Base-by-base conservation (phyloP, 2,329 filamentous ascomycete species). In the Nannizziopsis barbatae region DNA sequence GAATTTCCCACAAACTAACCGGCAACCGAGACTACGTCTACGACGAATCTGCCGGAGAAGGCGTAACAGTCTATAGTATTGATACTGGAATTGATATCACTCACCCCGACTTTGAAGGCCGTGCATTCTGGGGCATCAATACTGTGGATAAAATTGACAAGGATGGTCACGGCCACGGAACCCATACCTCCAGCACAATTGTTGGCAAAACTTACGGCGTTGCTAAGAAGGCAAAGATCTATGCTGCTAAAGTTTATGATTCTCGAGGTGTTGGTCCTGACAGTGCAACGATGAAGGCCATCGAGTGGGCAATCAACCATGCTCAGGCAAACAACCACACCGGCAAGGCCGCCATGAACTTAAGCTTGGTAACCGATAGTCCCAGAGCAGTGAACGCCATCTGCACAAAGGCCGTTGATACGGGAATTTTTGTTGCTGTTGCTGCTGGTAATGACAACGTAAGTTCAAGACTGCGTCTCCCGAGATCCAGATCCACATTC, bases 161-260 rank as follows among this genome's bases (percentile, higher is more conserved):
- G 15, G 54, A 59, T 38, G 56, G 55, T 12, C 58, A 63, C 45
- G 64, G 65, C 27, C 66, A 69, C 46, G 66, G 66, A 14, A 69
- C 66, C 7, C 65, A 69, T 50, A 61, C 64, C 48, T 59, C 66
- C 4, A 63, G 62, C 32, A 69, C 62, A 22, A 61, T 65, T 27
- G 64, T 53, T n/a, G 60, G 60, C 10, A 58, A 55, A 33, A 62
- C 57, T 5, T 67, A 61, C 47, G 66, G 66, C 45, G 57, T 69
- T 45, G 61, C 66, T 22, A 67, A 67, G 54, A 61, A 63, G 48
- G 59, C 65, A 20, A 62, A 54, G 14, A 49, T 69, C 17, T 55
- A 67, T 36, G 72, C 71, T 39, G 71, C 79, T 48, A 76, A 75
- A 59, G 73, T 64, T 52, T 65, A 75, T 14, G 68, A 68, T 42